Percentiles rank a stretch among this genome's conserved stretches.
phyloP scores from a whole-genome alignment of 1,139 yeast genomes.

The Geotrichum australiense region DNA sequence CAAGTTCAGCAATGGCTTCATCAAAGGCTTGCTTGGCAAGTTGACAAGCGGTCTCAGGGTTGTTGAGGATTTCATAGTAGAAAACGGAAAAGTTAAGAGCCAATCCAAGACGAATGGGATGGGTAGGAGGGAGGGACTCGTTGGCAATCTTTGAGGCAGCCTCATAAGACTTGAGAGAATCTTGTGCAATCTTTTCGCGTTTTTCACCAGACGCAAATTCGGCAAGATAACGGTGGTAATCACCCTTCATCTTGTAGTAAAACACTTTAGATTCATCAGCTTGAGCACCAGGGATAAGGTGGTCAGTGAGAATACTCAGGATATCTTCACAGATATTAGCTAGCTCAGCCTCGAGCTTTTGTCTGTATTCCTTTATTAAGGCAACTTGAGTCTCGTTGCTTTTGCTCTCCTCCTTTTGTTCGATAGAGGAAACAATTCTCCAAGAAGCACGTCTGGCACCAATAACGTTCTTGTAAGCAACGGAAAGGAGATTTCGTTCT shows the following conservation, averaged over 20 bases:
- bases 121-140: constrained; percentile 96
- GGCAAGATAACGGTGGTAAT: constrained; percentile 97
- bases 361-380: constrained; percentile 69
- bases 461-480: constrained; percentile 96
- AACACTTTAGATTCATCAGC: constrained; percentile 97
- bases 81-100: constrained; percentile 97
- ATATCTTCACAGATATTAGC: constrained; percentile 93
- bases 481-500: constrained; percentile 94
- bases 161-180: constrained; percentile 90
- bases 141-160: constrained; percentile 95
- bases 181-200: constrained; percentile 88
- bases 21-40: constrained; percentile 98
- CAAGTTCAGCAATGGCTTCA: constrained; percentile 98
- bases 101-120: constrained; percentile 95
- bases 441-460: constrained; percentile 99
- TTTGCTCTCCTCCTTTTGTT: constrained; percentile 96
- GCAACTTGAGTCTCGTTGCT: constrained; percentile 81
- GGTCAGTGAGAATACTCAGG: constrained; percentile 76
- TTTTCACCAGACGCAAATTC: constrained; percentile 90
- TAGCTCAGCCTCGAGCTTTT: constrained; percentile 89
- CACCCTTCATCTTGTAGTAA: constrained; percentile 99
- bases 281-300: constrained; percentile 86
- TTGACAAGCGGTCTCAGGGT: constrained; percentile 98
- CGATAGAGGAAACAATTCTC: constrained; percentile 97
- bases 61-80: constrained; percentile 95